Evolutionary conservation across 2,329 filamentous ascomycete genomes (phyloP).

Genomic region (Colletotrichum acutatum): DNA sequence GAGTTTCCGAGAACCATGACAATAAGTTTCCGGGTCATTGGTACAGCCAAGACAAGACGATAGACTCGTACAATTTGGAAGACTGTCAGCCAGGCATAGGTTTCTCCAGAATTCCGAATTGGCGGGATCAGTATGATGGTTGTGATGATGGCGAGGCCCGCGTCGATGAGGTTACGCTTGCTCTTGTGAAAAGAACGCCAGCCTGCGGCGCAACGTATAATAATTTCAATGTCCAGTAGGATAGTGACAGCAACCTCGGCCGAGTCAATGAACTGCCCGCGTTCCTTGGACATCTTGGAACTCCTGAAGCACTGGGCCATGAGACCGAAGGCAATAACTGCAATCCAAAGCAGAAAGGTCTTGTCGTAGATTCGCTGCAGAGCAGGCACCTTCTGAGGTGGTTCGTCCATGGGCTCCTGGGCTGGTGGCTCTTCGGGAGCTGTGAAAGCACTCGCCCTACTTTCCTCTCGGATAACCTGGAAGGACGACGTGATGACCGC

Average conservation of each 20-base stretch:
- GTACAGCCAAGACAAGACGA: conserved; percentile 88
- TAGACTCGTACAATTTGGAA: conserved; percentile 96
- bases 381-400: conserved; percentile 47
- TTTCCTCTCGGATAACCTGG: conserved; percentile 97
- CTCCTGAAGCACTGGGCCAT: conserved; percentile 82
- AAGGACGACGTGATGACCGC: conserved; percentile 99
- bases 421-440: conserved; percentile 68
- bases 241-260: conserved; percentile 83
- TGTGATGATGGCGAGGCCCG: conserved; percentile 83
- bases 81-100: conserved; percentile 88
- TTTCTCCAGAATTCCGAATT: conserved; percentile 76
- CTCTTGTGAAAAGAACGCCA: conserved; percentile 84
- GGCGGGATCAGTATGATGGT: conserved; percentile 86
- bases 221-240: conserved; percentile 83
- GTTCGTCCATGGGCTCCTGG: conserved; percentile 29
- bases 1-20: conserved; percentile 90
- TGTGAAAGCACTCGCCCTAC: conserved; percentile 92
- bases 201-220: conserved; percentile 80
- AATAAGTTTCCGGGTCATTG: conserved; percentile 88
- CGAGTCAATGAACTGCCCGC: conserved; percentile 73
- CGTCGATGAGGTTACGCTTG: conserved; percentile 82
- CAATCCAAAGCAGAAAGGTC: conserved; percentile 81
- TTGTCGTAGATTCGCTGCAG: conserved; percentile 81
- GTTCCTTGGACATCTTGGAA: conserved; percentile 74
- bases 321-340: conserved; percentile 83